Conservation (phyloP, 768 basidiomycete genomes). For the Trametes cingulata region DNA sequence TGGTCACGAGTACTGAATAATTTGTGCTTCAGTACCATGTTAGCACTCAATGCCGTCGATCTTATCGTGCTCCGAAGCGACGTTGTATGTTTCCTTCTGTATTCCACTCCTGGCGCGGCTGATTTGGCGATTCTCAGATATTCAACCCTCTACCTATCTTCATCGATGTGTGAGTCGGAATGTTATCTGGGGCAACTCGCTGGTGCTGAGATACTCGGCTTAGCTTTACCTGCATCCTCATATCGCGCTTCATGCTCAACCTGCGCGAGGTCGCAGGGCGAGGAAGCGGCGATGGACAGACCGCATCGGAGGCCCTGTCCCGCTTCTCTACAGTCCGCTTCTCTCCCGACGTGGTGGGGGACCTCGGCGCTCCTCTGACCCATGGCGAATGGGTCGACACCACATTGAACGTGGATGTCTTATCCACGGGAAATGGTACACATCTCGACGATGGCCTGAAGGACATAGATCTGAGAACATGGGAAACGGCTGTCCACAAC, state of each 20-base stretch:
- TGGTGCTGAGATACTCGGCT: no score
- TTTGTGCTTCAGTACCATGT: not conserved
- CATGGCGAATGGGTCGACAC: not conserved
- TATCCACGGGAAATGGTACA: no score
- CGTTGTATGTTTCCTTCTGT: not conserved
- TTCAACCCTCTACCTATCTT: constrained; percentile 11
- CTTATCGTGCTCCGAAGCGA: constrained; percentile 1
- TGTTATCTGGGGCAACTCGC: no score
- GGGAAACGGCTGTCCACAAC: no score
- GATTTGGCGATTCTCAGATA: no score
- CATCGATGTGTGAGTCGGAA: constrained; percentile 17
- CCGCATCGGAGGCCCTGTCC: not conserved
- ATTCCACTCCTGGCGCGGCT: not conserved
- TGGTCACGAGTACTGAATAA: not conserved
- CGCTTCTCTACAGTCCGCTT: constrained; percentile 3
- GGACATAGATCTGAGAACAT: no score
- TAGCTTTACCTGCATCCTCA: constrained; percentile 16
- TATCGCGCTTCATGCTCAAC: constrained; percentile 22
- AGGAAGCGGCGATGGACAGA: not conserved
- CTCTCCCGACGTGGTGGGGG: constrained; percentile 3
- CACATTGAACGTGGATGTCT: not conserved
- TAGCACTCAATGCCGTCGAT: constrained; percentile 9
- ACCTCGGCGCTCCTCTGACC: constrained; percentile 5
- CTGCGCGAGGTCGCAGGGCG: constrained; percentile 7
- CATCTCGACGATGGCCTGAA: no score